Conservation (phyloP, 805 yeast species). For the Saturnispora quitensis region DNA sequence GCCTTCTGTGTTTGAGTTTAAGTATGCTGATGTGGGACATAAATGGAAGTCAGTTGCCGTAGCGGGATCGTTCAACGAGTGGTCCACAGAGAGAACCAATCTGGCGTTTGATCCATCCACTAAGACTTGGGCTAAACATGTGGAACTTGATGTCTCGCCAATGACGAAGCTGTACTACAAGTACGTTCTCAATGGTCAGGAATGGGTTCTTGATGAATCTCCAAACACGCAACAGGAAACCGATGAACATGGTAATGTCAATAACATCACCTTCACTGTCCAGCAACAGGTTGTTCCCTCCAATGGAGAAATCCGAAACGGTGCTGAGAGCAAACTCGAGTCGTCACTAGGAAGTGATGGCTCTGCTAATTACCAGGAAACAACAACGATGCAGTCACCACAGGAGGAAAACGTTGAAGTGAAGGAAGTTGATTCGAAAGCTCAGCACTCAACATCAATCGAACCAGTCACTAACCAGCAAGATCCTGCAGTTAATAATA, state of each 20-base stretch:
- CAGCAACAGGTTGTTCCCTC: not conserved
- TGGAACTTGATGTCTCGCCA: not conserved
- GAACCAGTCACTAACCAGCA: not conserved
- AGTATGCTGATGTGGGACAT: not conserved
- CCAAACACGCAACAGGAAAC: conserved; percentile 14
- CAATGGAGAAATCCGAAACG: not conserved
- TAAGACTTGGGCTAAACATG: conserved; percentile 5
- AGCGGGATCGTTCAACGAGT: conserved; percentile 17
- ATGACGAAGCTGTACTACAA: conserved; percentile 19
- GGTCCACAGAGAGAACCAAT: conserved; percentile 10
- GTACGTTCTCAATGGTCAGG: conserved; percentile 20
- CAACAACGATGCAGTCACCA: not conserved
- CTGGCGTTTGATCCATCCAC: conserved; percentile 7
- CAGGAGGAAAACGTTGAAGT: not conserved
- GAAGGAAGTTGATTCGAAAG: not conserved
- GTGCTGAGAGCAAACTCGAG: not conserved
- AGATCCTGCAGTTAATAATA: not conserved
- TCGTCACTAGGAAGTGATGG: not conserved
- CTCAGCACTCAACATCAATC: not conserved
- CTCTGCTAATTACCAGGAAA: not conserved
- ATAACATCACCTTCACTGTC: conserved; percentile 16
- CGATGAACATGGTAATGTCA: conserved; percentile 21
- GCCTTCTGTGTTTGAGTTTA: conserved; percentile 10
- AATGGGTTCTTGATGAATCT: conserved; percentile 22
- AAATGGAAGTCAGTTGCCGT: conserved; percentile 9